Evolutionary conservation across 176 grass and related monocot genomes (phyloP).

Genomic region (Aegilops longissima): DNA sequence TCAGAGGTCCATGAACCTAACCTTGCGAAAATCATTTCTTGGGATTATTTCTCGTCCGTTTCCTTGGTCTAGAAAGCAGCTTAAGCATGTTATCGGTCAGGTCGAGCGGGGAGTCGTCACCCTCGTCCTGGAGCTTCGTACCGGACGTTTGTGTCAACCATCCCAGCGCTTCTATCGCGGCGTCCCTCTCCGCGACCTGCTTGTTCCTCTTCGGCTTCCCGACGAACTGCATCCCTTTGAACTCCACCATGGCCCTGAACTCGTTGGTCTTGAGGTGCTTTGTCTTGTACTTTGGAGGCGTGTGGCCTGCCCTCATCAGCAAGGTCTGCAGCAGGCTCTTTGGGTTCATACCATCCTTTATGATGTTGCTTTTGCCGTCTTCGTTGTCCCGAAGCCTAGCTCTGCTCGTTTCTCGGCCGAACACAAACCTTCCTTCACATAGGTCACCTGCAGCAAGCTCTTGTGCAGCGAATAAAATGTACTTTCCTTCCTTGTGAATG

Average conservation of each 20-base stretch:
- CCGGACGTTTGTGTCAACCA: slow-evolving; percentile 90
- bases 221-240: slow-evolving; percentile 95
- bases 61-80: slow-evolving; percentile 71
- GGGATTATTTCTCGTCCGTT: slow-evolving; percentile 30
- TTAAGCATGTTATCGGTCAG: slow-evolving; percentile 95
- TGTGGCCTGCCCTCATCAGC: slow-evolving; percentile 87
- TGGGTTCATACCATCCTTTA: slow-evolving; percentile 72
- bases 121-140: slow-evolving; percentile 48
- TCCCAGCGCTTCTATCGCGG: slow-evolving; percentile 78
- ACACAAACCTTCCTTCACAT: slow-evolving; percentile 94
- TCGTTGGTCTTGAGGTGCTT: slow-evolving; percentile 97
- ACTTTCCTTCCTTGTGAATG: slow-evolving; percentile 94
- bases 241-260: slow-evolving; percentile 91
- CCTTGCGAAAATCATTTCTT: slow-evolving; percentile 5
- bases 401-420: slow-evolving; percentile 67
- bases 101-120: slow-evolving; percentile 65
- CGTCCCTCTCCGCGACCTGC: slow-evolving; percentile 87
- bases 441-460: slow-evolving; percentile 88
- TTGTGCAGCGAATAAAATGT: slow-evolving; percentile 78
- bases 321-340: slow-evolving; percentile 93
- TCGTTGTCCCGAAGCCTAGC: slow-evolving; percentile 33
- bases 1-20: not conserved
- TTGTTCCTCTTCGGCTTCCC: slow-evolving; percentile 96
- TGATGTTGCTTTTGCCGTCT: slow-evolving; percentile 48
- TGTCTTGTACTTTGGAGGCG: slow-evolving; percentile 89